A percentile compares a stretch with the other conserved stretches of the same genome.
These are phyloP conservation scores for Paraglomus brasilianum DNA, from an alignment of 192 early-diverging fungal genomes.

Conservation along the genomic window DNA sequence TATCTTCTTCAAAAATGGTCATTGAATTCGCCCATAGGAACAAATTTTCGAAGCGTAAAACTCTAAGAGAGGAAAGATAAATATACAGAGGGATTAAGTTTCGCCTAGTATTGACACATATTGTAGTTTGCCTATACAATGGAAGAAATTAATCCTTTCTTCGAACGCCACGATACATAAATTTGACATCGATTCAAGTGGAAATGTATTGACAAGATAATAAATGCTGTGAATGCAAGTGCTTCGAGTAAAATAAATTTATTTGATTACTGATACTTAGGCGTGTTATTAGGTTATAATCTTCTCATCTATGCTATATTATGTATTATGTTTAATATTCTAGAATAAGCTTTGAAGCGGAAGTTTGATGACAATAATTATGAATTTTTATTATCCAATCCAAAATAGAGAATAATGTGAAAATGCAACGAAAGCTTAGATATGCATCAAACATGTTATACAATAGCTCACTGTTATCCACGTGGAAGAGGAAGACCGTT, in stretches of 20 bases:
- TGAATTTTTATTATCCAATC: too few species aligned
- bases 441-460: too few species aligned
- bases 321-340: too few species aligned
- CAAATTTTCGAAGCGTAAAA: too few species aligned
- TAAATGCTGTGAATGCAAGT: neutral
- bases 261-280: slow-evolving; percentile 10
- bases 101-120: slow-evolving; percentile 15
- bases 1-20: too few species aligned
- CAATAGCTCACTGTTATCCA: slow-evolving; percentile 12
- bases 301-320: too few species aligned
- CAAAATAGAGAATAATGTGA: too few species aligned
- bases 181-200: slow-evolving; percentile 14
- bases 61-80: slow-evolving; percentile 16
- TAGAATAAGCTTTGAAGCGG: too few species aligned
- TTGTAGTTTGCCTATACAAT: slow-evolving; percentile 27
- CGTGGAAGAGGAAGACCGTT: slow-evolving; percentile 4
- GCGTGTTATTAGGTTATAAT: slow-evolving; percentile 13
- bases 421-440: too few species aligned
- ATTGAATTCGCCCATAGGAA: too few species aligned
- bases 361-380: too few species aligned
- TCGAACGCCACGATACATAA: slow-evolving; percentile 21
- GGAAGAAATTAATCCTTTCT: slow-evolving; percentile 22
- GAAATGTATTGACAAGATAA: slow-evolving; percentile 13
- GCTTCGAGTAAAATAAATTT: slow-evolving; percentile 8
- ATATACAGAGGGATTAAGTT: slow-evolving; percentile 15